Conservation (phyloP, 1,139 yeast species). For the Hansenula sp. region DNA sequence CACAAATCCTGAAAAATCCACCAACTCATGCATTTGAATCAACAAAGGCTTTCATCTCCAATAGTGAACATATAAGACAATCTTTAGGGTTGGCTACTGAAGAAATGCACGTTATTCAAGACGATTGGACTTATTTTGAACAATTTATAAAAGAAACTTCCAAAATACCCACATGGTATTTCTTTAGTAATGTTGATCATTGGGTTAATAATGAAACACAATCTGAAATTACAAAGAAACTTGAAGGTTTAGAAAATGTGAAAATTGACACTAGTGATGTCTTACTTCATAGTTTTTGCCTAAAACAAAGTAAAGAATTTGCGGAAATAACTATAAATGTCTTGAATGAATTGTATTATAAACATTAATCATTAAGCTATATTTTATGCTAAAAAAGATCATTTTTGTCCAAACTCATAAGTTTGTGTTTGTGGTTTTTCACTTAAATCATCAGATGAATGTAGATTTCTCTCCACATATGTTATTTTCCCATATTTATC, state of each 20-base stretch:
- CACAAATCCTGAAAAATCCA: constrained; percentile 30
- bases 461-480: constrained; percentile 31
- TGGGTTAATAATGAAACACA: constrained; percentile 56
- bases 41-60: constrained; percentile 36
- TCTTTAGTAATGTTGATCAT: constrained; percentile 52
- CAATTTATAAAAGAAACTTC: constrained; percentile 40
- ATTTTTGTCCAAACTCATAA: constrained; percentile 10
- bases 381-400: too few species aligned
- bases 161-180: constrained; percentile 43
- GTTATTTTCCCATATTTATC: constrained; percentile 22
- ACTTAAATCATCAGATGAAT: constrained; percentile 26
- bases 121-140: constrained; percentile 39
- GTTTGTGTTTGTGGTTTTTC: constrained; percentile 17
- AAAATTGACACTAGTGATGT: constrained; percentile 30
- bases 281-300: constrained; percentile 55
- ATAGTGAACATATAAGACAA: constrained; percentile 43
- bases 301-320: constrained; percentile 47
- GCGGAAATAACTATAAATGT: constrained; percentile 37
- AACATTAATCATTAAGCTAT: too few species aligned
- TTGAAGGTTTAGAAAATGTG: constrained; percentile 30
- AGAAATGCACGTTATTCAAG: constrained; percentile 47
- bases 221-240: constrained; percentile 33
- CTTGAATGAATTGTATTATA: constrained; percentile 3
- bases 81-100: constrained; percentile 52
- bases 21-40: constrained; percentile 29